Percentiles rank a stretch among this genome's conserved stretches.
phyloP scores from a whole-genome alignment of 257 asterid species.

The Schizonepeta tenuifolia region DNA sequence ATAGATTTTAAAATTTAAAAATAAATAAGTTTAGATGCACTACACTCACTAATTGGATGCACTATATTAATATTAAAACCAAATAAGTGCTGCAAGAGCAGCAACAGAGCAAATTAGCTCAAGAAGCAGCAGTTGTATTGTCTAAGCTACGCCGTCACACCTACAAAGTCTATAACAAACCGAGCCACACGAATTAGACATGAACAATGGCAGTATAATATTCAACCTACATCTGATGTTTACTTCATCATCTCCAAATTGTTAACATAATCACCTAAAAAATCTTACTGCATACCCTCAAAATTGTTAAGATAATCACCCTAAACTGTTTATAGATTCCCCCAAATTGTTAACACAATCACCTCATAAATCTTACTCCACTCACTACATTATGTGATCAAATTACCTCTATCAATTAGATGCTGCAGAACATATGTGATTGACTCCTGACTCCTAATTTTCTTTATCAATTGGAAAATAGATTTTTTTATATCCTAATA shows the following conservation, averaged over 20 bases:
- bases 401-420: background rate
- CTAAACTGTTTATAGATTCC: background rate
- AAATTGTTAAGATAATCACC: background rate
- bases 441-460: too few species aligned
- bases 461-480: too few species aligned
- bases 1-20: too few species aligned
- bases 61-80: background rate
- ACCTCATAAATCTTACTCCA: too few species aligned
- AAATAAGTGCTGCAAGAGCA: background rate
- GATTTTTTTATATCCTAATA: too few species aligned
- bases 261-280: too few species aligned
- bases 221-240: background rate
- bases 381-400: background rate
- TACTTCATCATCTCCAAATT: too few species aligned
- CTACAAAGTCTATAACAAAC: background rate
- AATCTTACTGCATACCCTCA: too few species aligned
- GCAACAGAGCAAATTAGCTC: background rate
- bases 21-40: too few species aligned
- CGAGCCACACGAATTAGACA: background rate
- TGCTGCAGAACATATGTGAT: too few species aligned
- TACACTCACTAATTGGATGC: too few species aligned
- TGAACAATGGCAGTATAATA: background rate
- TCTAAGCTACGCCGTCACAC: background rate
- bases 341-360: too few species aligned
- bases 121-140: background rate